phyloP scores from a whole-genome alignment of 805 yeast genomes.

The Yarrowia bubula region DNA sequence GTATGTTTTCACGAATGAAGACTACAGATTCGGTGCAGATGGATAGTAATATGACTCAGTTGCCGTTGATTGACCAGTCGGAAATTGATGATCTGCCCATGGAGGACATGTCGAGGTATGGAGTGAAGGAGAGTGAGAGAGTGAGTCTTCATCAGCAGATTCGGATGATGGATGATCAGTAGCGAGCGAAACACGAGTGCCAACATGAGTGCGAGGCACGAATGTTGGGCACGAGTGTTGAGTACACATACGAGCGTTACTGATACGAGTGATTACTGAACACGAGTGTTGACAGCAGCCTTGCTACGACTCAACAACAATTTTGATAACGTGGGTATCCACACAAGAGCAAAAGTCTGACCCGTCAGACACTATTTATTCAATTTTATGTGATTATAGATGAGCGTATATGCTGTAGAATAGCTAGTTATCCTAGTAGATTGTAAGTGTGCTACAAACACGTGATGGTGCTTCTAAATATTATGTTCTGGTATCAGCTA shows the following conservation, averaged over 20 bases:
- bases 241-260: too few species aligned
- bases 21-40: constrained; percentile 9
- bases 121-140: background rate
- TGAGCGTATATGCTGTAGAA: too few species aligned
- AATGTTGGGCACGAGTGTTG: too few species aligned
- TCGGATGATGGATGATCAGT: constrained; percentile 22
- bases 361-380: constrained; percentile 11
- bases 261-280: too few species aligned
- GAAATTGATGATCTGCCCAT: constrained; percentile 26
- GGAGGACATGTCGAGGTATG: constrained; percentile 20
- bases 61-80: constrained; percentile 26
- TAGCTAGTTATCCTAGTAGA: too few species aligned
- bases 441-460: background rate
- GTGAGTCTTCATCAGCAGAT: constrained; percentile 24
- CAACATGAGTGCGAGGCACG: background rate
- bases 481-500: background rate
- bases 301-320: too few species aligned
- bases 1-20: constrained; percentile 14
- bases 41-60: background rate
- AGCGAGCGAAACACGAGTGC: background rate
- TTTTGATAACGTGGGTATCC: too few species aligned
- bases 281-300: too few species aligned
- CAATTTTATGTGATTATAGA: background rate
- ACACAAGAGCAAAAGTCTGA: background rate
- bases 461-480: too few species aligned